Evolutionary conservation across 2,329 filamentous ascomycete species (phyloP), one percentile per base, ranked within the genome.

Genomic region (Arachnopeziza araneosa): DNA sequence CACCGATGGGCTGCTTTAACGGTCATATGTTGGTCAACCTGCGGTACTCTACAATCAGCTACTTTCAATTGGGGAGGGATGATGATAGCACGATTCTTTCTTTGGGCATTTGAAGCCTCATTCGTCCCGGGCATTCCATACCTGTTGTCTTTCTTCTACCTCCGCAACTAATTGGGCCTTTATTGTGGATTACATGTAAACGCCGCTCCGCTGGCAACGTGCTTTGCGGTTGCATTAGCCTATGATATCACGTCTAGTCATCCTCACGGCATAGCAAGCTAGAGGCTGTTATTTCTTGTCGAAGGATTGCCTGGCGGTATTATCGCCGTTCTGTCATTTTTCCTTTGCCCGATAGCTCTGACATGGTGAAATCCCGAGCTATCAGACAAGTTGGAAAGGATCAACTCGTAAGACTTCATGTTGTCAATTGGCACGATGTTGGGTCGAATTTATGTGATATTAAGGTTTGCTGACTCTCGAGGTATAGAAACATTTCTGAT

Each of bases 241-340:
- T 88, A 87, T 63, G 84, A 82, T 0, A 88, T 90, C 66, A 89
- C 85, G 0, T 85, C 81, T 2, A 83, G 84, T 5, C 77, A 81
- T 66, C 76, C 80, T 0, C 73, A 76, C 17, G 52, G 26, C 0
- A 73, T 90, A 56, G 80, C 83, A 1, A 75, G 71, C 58, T 91
- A 88, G 88, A 79, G 84, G 62, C 70, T 87, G 21, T 70, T 89
- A 63, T 85, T 87, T 71, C 74, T 88, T 9, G 80, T 89, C 9
- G 86, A 89, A 72, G 86, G 85, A 5, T 71, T 85, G 10, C 85
- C 86, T 0, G 83, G 81, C 3, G 70, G 86, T n/a, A 64, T 82
- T 14, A 76, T 85, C 12, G 81, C 83, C 0, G 68, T 79, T 2
- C 67, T 84, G 1, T 78, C 80, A 1, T 88, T 77, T 70, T 82